phyloP scores from a whole-genome alignment of 345 rosid genomes.

The Populus davidiana region DNA sequence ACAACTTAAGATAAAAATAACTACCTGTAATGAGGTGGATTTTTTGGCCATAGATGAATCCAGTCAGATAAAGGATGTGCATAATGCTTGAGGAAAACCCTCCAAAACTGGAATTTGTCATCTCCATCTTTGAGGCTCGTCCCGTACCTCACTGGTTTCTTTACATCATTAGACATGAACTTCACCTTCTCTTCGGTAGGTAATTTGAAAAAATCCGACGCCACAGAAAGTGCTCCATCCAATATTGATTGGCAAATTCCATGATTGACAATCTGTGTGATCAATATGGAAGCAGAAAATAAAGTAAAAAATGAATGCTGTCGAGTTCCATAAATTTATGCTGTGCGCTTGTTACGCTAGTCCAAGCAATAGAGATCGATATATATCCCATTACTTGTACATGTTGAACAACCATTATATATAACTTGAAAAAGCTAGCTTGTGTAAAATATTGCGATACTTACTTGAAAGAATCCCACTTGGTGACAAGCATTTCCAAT shows the following conservation, averaged over 20 bases:
- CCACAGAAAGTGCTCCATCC: conserved; percentile 46
- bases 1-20: not conserved
- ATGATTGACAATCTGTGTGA: conserved; percentile 34
- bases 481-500: conserved; percentile 40
- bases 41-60: conserved; percentile 57
- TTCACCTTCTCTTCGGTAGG: conserved; percentile 47
- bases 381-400: no score
- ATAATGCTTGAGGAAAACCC: conserved; percentile 67
- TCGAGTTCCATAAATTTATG: no score
- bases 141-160: conserved; percentile 53
- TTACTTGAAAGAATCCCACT: conserved; percentile 60
- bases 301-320: no score
- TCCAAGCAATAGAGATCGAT: no score
- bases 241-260: conserved; percentile 46
- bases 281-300: not conserved
- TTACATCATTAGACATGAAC: conserved; percentile 51
- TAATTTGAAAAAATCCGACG: conserved; percentile 40
- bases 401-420: no score
- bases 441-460: not conserved
- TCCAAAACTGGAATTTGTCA: conserved; percentile 57
- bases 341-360: no score
- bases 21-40: conserved; percentile 55
- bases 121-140: conserved; percentile 55
- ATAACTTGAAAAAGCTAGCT: no score
- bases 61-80: conserved; percentile 59